These are phyloP conservation scores for Fusarium palustre DNA, from an alignment of 2,329 filamentous ascomycete species.

Conservation along the genomic window DNA sequence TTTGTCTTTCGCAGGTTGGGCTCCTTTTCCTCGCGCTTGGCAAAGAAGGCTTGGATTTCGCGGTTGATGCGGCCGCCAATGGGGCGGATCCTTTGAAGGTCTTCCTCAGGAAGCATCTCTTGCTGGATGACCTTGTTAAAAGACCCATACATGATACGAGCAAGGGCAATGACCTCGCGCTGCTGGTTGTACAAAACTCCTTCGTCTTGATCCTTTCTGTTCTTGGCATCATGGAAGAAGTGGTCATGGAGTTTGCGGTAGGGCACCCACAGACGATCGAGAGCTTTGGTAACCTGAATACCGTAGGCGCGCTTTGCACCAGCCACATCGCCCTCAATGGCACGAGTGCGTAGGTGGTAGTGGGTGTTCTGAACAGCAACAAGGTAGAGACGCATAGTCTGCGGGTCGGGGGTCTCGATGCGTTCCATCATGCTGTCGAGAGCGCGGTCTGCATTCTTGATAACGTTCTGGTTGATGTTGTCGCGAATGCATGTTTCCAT, in stretches of 20 bases:
- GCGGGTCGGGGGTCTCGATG: constrained; percentile 60
- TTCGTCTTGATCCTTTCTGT: constrained; percentile 43
- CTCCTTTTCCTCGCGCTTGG: constrained; percentile 50
- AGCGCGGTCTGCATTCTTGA: constrained; percentile 73
- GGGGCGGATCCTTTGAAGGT: constrained; percentile 51
- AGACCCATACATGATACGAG: constrained; percentile 59
- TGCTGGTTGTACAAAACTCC: constrained; percentile 51
- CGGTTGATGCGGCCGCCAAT: constrained; percentile 54
- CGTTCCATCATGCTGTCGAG: constrained; percentile 70
- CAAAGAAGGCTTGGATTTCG: constrained; percentile 53
- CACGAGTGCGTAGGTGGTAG: constrained; percentile 53
- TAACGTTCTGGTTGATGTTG: constrained; percentile 77
- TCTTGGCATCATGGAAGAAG: constrained; percentile 48
- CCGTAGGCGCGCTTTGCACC: constrained; percentile 60
- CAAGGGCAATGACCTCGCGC: constrained; percentile 59
- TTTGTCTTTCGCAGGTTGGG: constrained; percentile 47
- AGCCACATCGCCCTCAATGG: constrained; percentile 48
- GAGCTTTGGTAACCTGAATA: constrained; percentile 62
- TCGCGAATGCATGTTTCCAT: constrained; percentile 81
- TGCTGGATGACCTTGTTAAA: constrained; percentile 59
- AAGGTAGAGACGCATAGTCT: constrained; percentile 67
- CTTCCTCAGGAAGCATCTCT: constrained; percentile 52
- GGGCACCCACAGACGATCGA: constrained; percentile 64
- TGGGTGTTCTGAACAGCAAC: constrained; percentile 64
- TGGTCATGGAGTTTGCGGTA: constrained; percentile 56